Base-by-base conservation (phyloP, 345 rosid genomes). In the Pelargonium nanum region DNA sequence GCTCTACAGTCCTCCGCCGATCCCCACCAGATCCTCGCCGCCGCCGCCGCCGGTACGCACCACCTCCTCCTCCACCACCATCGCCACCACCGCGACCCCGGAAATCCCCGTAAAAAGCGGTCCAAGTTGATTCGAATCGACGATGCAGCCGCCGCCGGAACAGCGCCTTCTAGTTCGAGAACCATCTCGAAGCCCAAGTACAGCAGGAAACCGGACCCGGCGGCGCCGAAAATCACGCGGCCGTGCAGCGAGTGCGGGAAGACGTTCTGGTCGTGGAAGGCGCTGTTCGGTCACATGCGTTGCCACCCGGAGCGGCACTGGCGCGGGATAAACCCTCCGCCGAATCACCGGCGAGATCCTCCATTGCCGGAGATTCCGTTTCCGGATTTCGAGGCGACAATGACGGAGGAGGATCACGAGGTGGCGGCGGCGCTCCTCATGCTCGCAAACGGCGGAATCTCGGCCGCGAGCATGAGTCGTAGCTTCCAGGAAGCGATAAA, bases 291-390 rank as follows among this genome's bases (percentile, higher is more conserved):
- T 23, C 99, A 90, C 74, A 90, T 83, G 92, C 75, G 97, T 66
- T 94, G 96, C 76, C 99, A 94, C 68, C 95, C 95, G 53, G 96
- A 80, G 75, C 87, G 96, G 55, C 82, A 87, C 71, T 83, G 95
- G 90, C 75, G 96, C 23, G 82, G 91, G 61, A 86, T 84, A 51
- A 82, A 82, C 60, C 89, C 94, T 24, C 93, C 89, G n/a, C 79
- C 79, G 0, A 67, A 65, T n/a, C 21, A 67, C 25, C 75, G 52
- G 20, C 16, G 58, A 1, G 62, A 52, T 0, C 61, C 17, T 53
- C 57, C 66, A 1, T 74, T 72, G 13, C 45, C 48, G 24, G 63
- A 20, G 21, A 66, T 54, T 0, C 4, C 0, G 25, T 59, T 10
- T 24, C 28, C 52, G 1, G 45, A 3, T 19, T 25, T 44, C 56